A percentile compares a stretch with the other conserved stretches of the same genome.
Conservation (phyloP, 148 eudicot species). For the Cornus suecica region DNA sequence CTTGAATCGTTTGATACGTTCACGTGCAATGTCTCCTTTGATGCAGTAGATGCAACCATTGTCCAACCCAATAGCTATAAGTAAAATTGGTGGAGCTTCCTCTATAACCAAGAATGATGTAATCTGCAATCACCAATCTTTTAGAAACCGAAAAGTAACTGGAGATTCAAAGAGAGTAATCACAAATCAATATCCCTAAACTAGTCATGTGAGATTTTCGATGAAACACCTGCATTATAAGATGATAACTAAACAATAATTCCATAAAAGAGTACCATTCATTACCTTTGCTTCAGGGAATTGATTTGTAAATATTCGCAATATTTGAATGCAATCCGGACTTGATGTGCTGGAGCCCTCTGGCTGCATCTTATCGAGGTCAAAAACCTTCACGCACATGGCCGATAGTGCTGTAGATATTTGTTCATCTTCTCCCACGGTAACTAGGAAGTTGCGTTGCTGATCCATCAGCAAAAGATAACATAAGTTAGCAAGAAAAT, state of each 20-base stretch:
- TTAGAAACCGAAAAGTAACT: not conserved
- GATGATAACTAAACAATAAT: not conserved
- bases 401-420: constrained; percentile 62
- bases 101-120: constrained; percentile 84
- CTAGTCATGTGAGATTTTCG: not conserved
- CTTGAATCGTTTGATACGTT: constrained; percentile 83
- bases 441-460: constrained; percentile 89
- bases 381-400: constrained; percentile 84
- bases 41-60: constrained; percentile 94
- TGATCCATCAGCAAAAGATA: constrained; percentile 28
- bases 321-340: constrained; percentile 87
- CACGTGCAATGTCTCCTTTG: constrained; percentile 96
- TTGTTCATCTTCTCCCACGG: constrained; percentile 94
- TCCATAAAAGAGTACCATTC: not conserved
- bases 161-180: not conserved
- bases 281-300: constrained; percentile 89
- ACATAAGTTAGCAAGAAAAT: not conserved
- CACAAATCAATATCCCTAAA: constrained; percentile 1
- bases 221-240: not conserved
- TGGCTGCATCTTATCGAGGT: constrained; percentile 77
- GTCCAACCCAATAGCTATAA: constrained; percentile 86
- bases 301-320: constrained; percentile 89
- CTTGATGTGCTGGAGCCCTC: constrained; percentile 74
- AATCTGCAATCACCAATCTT: constrained; percentile 49
- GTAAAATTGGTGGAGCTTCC: constrained; percentile 84